Base-by-base conservation (phyloP, 805 yeast genomes). In the Candida lessepsii region DNA sequence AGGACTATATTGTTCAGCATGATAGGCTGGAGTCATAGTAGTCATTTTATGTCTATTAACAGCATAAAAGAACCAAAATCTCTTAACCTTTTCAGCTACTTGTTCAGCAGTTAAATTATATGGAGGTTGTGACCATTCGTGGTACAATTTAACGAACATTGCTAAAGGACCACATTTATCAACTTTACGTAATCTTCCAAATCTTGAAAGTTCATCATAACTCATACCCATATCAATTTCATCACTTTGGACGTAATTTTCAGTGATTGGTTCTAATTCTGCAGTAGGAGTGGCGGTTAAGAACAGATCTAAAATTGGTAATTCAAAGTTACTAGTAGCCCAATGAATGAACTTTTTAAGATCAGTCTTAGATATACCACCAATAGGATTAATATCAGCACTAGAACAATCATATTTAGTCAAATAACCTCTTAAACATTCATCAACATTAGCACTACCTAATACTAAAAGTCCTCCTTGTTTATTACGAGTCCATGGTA, bases 201-300 rank as follows among this genome's bases (percentile, higher is more conserved):
- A 90, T 5, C 85, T 71, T 24, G 96, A 83, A 44, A 93, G 73
- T 58, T 93, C 99, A 49, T 90, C 95, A 55, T 93, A 93, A 0
- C 96, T 86, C 83, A 95, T 85, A 2, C 99, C 99, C 99, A 93
- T 93, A 57, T 93, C 99, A 10, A 78, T 81, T 62, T 93, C 99
- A 61, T 93, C 99, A 23, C 95, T 85, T 62, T 93, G 99, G 11
- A 91, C 95, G 53, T 93, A 91, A 41, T 80, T 74, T 48, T 84
- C 81, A 0, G 99, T 93, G 39, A 88, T 91, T 25, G 99, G 99
- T 56, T 93, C 99, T 37, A 93, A 75, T 60, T 93, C 99, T 0
- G 99, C 99, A 0, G 99, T 91, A 21, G 99, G 99, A 0, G 93
- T 84, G 0, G 99, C 99, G 50, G 76, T 80, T 34, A 93, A 69